A percentile compares a stretch with the other conserved stretches of the same genome.
Evolutionary conservation across 148 eudicot genomes (phyloP).

Genomic region (Camellia japonica): DNA sequence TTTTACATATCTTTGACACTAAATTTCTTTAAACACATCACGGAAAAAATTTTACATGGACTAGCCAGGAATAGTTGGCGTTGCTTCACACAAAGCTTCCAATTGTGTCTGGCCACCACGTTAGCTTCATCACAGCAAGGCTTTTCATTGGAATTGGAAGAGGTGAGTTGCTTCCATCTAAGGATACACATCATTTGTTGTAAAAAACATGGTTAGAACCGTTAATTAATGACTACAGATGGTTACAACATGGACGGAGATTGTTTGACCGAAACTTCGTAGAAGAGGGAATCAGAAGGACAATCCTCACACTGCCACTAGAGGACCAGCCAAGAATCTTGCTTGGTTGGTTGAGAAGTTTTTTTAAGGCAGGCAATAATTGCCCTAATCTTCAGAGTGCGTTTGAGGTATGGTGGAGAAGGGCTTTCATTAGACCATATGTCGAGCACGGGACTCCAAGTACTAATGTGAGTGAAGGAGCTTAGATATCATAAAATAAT

Average conservation of each 20-base stretch:
- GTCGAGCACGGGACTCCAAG: constrained; percentile 39
- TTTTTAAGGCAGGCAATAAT: constrained; percentile 68
- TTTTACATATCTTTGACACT: too few relatives aligned
- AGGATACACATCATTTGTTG: constrained; percentile 64
- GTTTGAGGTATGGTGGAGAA: constrained; percentile 98
- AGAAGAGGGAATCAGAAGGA: constrained; percentile 93
- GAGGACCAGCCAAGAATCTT: constrained; percentile 88
- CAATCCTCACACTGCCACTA: constrained; percentile 81
- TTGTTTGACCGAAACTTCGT: constrained; percentile 79
- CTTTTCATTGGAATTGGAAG: constrained; percentile 84
- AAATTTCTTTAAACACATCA: too few relatives aligned
- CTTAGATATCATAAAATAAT: too few relatives aligned
- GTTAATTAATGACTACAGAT: constrained; percentile 72
- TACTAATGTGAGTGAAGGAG: constrained; percentile 19
- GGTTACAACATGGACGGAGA: constrained; percentile 84
- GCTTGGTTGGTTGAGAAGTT: constrained; percentile 74
- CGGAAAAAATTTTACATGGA: constrained; percentile 39
- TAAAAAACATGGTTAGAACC: constrained; percentile 81
- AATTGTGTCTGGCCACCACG: constrained; percentile 50
- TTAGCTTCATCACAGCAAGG: constrained; percentile 74
- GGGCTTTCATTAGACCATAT: constrained; percentile 80
- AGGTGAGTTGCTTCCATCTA: constrained; percentile 79
- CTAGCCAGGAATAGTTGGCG: constrained; percentile 70
- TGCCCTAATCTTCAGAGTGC: constrained; percentile 92
- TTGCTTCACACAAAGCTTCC: constrained; percentile 57